Base-by-base conservation (phyloP, 2,329 filamentous ascomycete species). In the Teratosphaeria pseudoeucalypti region DNA sequence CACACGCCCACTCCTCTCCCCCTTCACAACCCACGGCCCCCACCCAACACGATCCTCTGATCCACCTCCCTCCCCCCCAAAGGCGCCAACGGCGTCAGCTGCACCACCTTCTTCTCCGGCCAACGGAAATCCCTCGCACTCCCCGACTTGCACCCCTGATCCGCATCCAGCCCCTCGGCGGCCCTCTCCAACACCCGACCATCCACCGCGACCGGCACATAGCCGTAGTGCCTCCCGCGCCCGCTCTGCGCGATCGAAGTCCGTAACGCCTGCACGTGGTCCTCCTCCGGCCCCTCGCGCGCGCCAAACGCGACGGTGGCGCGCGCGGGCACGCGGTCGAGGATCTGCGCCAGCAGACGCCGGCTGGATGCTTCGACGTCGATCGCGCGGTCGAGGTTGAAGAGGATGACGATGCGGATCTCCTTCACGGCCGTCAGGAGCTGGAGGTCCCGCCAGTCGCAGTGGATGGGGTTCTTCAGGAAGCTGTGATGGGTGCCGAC, bases 291-390 rank as follows among this genome's bases (percentile, higher is more conserved):
- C 3, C 58, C 58, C 23, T 39, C 55, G 34, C 57, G 47, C 6
- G 59, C 53, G 5, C 60, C 63, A 39, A 61, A 62, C 12, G 59
- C 34, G 19, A 65, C 14, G 55, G 60, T 47, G 54, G 62, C 63
- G 9, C 57, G 34, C 7, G 54, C 57, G 12, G 63, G 63, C n/a
- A 65, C 55, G 23, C 63, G 62, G 53, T 65, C 65, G 73, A 63
- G 58, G 49, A 64, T 59, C 14, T 64, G 58, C 16, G 47, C 49
- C 6, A 66, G 59, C 19, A 66, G 57, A 19, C 52, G 34, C 16
- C 54, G 47, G 57, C 58, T 57, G 19, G 60, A 52, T 12, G 34
- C 26, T 9, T 54, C 55, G 23, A 39, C 34, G 2, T 57, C 60
- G 62, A 52, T 61, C 61, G 16, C 63, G 59, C 1, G 62, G 29